These are phyloP conservation scores for Stentor coeruleus DNA, from an alignment of 73 alveolate species.

Conservation along the genomic window DNA sequence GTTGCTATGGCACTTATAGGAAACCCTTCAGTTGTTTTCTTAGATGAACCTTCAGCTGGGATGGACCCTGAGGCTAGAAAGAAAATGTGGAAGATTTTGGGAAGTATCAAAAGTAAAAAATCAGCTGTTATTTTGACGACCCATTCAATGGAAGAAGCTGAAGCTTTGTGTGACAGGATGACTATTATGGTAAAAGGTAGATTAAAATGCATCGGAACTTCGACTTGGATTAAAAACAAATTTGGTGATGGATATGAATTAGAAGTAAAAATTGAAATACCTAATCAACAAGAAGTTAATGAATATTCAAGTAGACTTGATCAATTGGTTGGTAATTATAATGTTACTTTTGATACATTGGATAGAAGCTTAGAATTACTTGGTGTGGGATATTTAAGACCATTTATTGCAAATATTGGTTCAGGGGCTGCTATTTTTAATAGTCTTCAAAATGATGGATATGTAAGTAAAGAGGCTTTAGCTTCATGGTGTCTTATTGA, in stretches of 20 bases:
- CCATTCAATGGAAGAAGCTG: slow-evolving; percentile 91
- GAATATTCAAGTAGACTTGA: no score
- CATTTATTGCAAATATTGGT: no score
- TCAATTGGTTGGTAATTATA: no score
- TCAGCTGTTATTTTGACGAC: no score
- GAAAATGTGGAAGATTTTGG: slow-evolving; percentile 58
- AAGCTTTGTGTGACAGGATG: slow-evolving; percentile 73
- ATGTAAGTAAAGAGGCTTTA: no score
- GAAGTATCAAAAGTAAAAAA: slow-evolving; percentile 54
- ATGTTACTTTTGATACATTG: no score
- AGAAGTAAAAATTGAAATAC: slow-evolving; percentile 54
- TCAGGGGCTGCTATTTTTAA: no score
- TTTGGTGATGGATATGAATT: slow-evolving; percentile 88
- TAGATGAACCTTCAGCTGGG: slow-evolving; percentile 72
- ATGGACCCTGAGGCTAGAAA: slow-evolving; percentile 63
- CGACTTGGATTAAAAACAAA: slow-evolving; percentile 71
- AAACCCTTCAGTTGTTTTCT: slow-evolving; percentile 59
- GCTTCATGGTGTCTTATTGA: no score
- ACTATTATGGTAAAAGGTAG: slow-evolving; percentile 81
- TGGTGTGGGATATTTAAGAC: no score
- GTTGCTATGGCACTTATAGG: slow-evolving; percentile 58
- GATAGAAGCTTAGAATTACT: no score
- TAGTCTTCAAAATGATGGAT: no score
- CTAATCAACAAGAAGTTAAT: slow-evolving; percentile 31
- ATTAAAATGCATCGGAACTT: slow-evolving; percentile 64